These are phyloP conservation scores for Lasiodiplodia theobromae DNA, from an alignment of 2,329 filamentous ascomycete genomes.

Conservation along the genomic window DNA sequence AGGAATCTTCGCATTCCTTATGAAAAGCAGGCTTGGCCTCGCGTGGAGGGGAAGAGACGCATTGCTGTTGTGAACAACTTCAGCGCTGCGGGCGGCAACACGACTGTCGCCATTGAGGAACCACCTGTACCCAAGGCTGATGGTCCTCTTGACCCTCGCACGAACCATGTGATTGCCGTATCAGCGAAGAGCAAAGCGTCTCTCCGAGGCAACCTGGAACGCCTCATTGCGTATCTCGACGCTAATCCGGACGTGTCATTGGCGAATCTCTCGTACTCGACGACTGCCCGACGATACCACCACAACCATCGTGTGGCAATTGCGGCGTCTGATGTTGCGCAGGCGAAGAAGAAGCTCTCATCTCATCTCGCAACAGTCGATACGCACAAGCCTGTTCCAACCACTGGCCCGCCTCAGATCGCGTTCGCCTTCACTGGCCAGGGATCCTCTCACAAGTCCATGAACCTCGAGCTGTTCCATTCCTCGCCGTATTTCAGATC, in stretches of 20 bases:
- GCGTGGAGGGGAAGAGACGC: conserved; percentile 32
- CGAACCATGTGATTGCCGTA: conserved; percentile 32
- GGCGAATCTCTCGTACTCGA: conserved; percentile 37
- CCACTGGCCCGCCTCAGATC: conserved; percentile 35
- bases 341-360: conserved; percentile 25
- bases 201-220: conserved; percentile 32
- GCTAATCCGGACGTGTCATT: conserved; percentile 30
- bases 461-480: conserved; percentile 34
- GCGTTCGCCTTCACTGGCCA: conserved; percentile 52
- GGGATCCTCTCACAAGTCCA: conserved; percentile 39
- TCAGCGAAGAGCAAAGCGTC: conserved; percentile 34
- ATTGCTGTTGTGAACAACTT: conserved; percentile 47
- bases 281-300: conserved; percentile 38
- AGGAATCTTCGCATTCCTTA: conserved; percentile 67
- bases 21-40: conserved; percentile 52
- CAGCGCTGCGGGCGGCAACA: conserved; percentile 72
- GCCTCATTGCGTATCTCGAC: conserved; percentile 32
- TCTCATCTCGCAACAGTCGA: neutral
- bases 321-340: conserved; percentile 17
- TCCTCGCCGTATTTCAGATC: conserved; percentile 38
- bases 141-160: conserved; percentile 31
- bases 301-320: conserved; percentile 33
- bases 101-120: conserved; percentile 39
- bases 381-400: conserved; percentile 17
- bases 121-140: neutral